Base-by-base conservation (phyloP, 352 stramenopile species). In the Thraustotheca clavata region DNA sequence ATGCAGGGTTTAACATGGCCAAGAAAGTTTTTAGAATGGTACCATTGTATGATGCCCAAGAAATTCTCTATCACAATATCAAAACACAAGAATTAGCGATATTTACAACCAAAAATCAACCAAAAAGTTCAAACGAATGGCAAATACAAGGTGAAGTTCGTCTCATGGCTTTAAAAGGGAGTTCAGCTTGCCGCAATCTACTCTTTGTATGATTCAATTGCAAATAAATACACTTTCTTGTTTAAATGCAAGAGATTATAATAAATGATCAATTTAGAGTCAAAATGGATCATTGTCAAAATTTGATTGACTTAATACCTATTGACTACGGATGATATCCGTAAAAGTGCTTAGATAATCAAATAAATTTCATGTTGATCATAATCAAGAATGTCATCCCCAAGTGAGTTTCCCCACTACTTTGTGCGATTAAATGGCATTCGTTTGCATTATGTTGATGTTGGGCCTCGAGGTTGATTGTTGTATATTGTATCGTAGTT, bases 371-470 rank as follows among this genome's bases (percentile, higher is more conserved):
- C n/a, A n/a, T n/a, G n/a, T n/a, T n/a, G n/a, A n/a, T n/a, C n/a
- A n/a, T n/a, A n/a, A n/a, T n/a, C n/a, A n/a, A n/a, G n/a, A n/a
- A n/a, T n/a, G n/a, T n/a, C n/a, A n/a, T n/a, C n/a, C n/a, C n/a
- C n/a, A n/a, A n/a, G n/a, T n/a, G n/a, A n/a, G n/a, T n/a, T n/a
- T n/a, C n/a, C n/a, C 50, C 68, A 73, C 29, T 38, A 73, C 36
- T 70, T 48, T 47, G 62, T 46, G 3, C 29, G 67, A 9, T 38
- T 73, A 35, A 38, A 66, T 2, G 70, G 69, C 5, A 69, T 85
- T 29, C 67, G 52, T 3, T n/a, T 89, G 3, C 79, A 86, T 60
- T 90, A 79, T 47, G 73, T 88, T 40, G 74, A 86, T 34, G 77
- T 77, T 0, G 77, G 77, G 20, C 79, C 73, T 31, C 59, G 50